Percentiles rank a stretch among this genome's conserved stretches.
Conservation (phyloP, 2,329 filamentous ascomycete species). For the Aspergillus udagawae region DNA sequence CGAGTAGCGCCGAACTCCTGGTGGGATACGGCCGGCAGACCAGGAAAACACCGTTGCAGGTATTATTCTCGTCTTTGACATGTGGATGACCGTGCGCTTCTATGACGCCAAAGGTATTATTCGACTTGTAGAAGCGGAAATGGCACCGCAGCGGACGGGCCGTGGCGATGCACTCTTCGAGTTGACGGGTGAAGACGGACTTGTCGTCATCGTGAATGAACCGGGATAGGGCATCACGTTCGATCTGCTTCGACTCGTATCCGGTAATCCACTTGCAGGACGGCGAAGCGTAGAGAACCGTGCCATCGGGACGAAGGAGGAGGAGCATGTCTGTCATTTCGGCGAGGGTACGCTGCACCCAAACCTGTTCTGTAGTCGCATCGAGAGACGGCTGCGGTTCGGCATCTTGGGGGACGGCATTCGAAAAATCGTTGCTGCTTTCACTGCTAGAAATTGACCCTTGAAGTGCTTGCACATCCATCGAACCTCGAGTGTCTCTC, state of each 20-base stretch:
- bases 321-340: constrained; percentile 86
- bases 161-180: constrained; percentile 82
- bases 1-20: constrained; percentile 76
- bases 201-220: constrained; percentile 83
- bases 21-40: constrained; percentile 88
- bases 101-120: constrained; percentile 72
- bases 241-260: constrained; percentile 65
- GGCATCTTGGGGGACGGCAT: constrained; percentile 3
- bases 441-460: constrained; percentile 12
- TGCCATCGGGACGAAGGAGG: constrained; percentile 79
- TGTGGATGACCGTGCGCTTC: constrained; percentile 93
- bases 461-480: constrained; percentile 10
- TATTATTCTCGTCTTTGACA: constrained; percentile 64
- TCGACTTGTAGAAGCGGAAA: constrained; percentile 74
- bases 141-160: constrained; percentile 79
- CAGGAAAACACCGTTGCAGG: constrained; percentile 89
- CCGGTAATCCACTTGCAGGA: constrained; percentile 72
- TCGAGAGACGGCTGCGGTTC: constrained; percentile 37
- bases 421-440: not conserved
- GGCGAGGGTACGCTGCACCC: constrained; percentile 84
- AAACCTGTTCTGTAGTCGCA: constrained; percentile 66
- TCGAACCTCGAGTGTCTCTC: constrained; percentile 3
- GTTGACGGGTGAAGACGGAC: constrained; percentile 76
- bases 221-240: constrained; percentile 72
- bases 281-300: constrained; percentile 80